Percentiles rank a stretch among this genome's conserved stretches.
Conservation (phyloP, 1,284 basidiomycete species). For the Cystobasidium pallidum region DNA sequence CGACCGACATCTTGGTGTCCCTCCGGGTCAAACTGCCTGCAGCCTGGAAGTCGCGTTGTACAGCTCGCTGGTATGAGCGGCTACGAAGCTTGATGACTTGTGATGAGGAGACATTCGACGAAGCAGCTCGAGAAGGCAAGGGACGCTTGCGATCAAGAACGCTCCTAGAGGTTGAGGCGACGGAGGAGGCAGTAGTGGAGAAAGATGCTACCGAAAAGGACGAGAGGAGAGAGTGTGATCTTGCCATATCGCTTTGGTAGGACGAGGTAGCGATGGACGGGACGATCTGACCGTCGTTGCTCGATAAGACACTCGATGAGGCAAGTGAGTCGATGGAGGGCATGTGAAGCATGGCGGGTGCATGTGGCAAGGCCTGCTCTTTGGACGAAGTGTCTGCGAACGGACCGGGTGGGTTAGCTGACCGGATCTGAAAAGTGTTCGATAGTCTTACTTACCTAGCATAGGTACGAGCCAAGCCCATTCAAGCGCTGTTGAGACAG, state of each 20-base stretch:
- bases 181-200: conserved; percentile 23
- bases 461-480: conserved; percentile 40
- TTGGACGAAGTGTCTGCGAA: neutral
- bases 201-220: conserved; percentile 36
- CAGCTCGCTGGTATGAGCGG: conserved; percentile 9
- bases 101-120: neutral
- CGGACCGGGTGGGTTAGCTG: neutral
- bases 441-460: conserved; percentile 28
- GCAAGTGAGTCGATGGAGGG: conserved; percentile 23
- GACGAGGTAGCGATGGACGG: conserved; percentile 13
- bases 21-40: neutral
- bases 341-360: conserved; percentile 25
- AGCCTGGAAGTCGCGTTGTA: neutral
- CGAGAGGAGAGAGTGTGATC: conserved; percentile 34
- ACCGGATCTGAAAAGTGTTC: neutral
- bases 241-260: conserved; percentile 29
- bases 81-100: conserved; percentile 41
- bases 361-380: neutral
- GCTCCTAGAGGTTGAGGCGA: conserved; percentile 28
- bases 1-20: conserved; percentile 18
- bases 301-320: neutral
- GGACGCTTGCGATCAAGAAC: conserved; percentile 37
- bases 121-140: neutral
- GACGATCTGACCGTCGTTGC: neutral
- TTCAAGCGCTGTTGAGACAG: conserved; percentile 25